phyloP scores from a whole-genome alignment of 148 eudicot genomes.

The Suaeda aralocaspica region DNA sequence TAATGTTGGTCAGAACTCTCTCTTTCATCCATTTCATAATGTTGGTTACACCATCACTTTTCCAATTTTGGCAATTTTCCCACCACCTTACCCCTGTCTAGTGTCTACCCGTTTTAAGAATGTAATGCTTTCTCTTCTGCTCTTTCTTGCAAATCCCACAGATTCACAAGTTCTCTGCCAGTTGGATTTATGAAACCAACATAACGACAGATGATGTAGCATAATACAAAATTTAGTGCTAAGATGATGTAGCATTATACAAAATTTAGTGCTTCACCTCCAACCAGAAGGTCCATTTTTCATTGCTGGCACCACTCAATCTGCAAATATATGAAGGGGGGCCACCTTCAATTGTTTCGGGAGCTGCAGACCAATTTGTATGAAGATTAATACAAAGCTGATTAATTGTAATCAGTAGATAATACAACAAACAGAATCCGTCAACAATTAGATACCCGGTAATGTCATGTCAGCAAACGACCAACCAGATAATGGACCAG shows the following conservation, averaged over 20 bases:
- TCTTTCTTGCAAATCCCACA: no score
- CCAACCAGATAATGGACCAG: slow-evolving; percentile 91
- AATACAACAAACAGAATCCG: background rate
- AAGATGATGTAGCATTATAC: background rate
- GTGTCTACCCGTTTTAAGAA: no score
- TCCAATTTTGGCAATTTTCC: no score
- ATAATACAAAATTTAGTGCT: no score
- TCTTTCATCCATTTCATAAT: no score
- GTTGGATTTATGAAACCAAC: no score
- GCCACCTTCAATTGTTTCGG: slow-evolving; percentile 54
- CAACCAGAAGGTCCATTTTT: slow-evolving; percentile 94
- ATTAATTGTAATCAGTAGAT: background rate
- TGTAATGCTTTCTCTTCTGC: no score
- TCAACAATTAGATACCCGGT: slow-evolving; percentile 44
- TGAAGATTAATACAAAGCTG: slow-evolving; percentile 10
- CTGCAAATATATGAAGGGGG: slow-evolving; percentile 86
- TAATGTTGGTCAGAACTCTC: no score
- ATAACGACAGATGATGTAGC: no score
- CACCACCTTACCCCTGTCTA: no score
- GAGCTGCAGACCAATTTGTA: slow-evolving; percentile 45
- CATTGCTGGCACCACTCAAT: slow-evolving; percentile 70
- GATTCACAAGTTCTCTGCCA: no score
- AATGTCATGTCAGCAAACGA: slow-evolving; percentile 68
- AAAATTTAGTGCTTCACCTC: slow-evolving; percentile 49
- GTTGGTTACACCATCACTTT: no score